These are phyloP conservation scores for Fonsecaea nubica DNA, from an alignment of 2,329 filamentous ascomycete species.

Conservation along the genomic window DNA sequence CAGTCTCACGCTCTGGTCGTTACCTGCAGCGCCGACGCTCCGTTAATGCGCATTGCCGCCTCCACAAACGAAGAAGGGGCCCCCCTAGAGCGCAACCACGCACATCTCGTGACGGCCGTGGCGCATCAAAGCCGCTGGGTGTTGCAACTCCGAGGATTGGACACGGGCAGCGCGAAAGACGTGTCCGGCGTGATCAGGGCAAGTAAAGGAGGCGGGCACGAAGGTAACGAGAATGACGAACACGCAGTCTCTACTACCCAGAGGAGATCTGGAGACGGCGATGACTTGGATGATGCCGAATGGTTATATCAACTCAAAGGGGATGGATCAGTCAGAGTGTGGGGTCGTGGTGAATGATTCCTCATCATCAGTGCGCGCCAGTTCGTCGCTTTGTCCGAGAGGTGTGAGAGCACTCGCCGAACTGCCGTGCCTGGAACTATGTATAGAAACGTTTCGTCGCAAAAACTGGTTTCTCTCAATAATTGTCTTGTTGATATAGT, in stretches of 20 bases:
- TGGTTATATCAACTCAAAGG: constrained; percentile 79
- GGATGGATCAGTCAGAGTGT: constrained; percentile 81
- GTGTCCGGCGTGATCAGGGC: constrained; percentile 86
- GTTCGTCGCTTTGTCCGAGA: no score
- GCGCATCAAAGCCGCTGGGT: constrained; percentile 78
- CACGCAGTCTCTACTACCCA: no score
- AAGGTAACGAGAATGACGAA: constrained; percentile 41
- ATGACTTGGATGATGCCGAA: constrained; percentile 65
- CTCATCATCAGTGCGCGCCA: neutral
- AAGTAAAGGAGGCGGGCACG: constrained; percentile 62
- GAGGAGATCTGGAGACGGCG: constrained; percentile 29
- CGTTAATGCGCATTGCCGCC: constrained; percentile 63
- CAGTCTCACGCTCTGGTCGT: constrained; percentile 63
- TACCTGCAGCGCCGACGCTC: constrained; percentile 73
- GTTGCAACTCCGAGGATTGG: constrained; percentile 74
- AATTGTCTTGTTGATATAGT: no score
- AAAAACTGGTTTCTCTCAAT: no score
- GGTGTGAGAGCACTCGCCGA: no score
- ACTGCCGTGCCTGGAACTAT: no score
- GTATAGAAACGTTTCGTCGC: neutral
- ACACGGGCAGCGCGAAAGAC: constrained; percentile 87
- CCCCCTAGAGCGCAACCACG: constrained; percentile 72
- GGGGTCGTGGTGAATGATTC: constrained; percentile 72
- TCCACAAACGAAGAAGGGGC: constrained; percentile 53
- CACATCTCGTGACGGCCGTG: constrained; percentile 71